Evolutionary conservation across 805 yeast genomes (phyloP).

Genomic region (Barnettozyma botsteinii): DNA sequence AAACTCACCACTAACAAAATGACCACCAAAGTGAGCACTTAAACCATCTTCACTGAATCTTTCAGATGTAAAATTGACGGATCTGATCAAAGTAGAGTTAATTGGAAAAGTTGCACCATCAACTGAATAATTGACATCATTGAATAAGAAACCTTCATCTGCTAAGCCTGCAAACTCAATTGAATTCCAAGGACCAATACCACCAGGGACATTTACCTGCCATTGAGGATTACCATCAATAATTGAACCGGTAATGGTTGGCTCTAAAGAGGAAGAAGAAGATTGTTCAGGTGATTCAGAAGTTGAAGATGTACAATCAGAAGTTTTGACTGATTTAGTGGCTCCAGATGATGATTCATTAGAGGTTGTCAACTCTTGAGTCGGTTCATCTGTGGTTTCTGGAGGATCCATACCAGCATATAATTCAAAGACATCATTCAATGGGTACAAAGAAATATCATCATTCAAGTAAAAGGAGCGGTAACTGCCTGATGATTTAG

Average conservation of each 20-base stretch:
- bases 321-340: not conserved
- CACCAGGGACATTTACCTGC: constrained; percentile 2
- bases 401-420: not conserved
- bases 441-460: not conserved
- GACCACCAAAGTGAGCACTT: constrained; percentile 4
- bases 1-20: constrained; percentile 1
- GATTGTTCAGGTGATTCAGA: not conserved
- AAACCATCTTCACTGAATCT: not conserved
- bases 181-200: not conserved
- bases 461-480: not conserved
- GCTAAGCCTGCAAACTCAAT: not conserved
- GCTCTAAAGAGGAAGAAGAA: not conserved
- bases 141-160: not conserved
- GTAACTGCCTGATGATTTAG: not conserved
- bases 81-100: not conserved
- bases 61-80: not conserved
- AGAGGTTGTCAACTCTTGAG: not conserved
- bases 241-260: constrained; percentile 1
- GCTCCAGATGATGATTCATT: not conserved
- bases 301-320: not conserved
- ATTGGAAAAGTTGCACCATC: not conserved
- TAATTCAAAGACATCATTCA: not conserved
- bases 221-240: constrained; percentile 3
- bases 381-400: not conserved
- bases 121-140: not conserved